Evolutionary conservation across 768 basidiomycete genomes (phyloP), one percentile per base, ranked within the genome.

Genomic region (Sistotremastrum niveocremeum): DNA sequence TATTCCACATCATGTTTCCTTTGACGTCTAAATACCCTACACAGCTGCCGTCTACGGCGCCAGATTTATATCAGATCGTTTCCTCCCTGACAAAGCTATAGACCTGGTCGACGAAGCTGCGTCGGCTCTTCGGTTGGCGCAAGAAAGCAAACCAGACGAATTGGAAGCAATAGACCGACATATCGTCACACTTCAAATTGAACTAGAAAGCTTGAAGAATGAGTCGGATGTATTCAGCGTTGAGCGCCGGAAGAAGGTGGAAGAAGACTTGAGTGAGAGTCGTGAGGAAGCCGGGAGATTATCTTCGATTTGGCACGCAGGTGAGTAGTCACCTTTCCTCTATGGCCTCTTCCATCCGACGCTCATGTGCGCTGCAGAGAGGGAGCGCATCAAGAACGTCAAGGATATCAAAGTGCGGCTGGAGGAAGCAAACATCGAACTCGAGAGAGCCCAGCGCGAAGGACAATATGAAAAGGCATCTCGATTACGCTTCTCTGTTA

Each of bases 91-190:
- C 63, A 93, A 93, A 58, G 84, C 86, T 7, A 86, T 89, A 38
- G 88, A 94, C 59, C 72, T 95, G 3, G 77, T 97, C 1, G 94
- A 98, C 61, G 94, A 97, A 62, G 91, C 91, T 3, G 84, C 87
- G 1, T 85, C 86, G 2, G 72, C 87, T 0, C 68, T 97, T 4
- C 77, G 88, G 0, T 76, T 95, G 3, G 84, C 89, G 0, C 90
- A 91, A 56, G 87, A 90, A 57, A 81, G 77, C 33, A 88, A 90
- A 56, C 90, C 90, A 0, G 83, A 88, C 45, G 81, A 81, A 46
- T 70, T 94, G 1, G 88, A 95, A 57, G 69, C 71, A 1, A 72
- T 93, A 7, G 84, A 90, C 48, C 69, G 90, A 36, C 82, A 86
- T 48, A 81, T 91, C 12, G 70, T 90, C 56, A 91, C 86, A 0